phyloP scores from a whole-genome alignment of 345 rosid genomes.

The Xanthoceras sorbifolium region DNA sequence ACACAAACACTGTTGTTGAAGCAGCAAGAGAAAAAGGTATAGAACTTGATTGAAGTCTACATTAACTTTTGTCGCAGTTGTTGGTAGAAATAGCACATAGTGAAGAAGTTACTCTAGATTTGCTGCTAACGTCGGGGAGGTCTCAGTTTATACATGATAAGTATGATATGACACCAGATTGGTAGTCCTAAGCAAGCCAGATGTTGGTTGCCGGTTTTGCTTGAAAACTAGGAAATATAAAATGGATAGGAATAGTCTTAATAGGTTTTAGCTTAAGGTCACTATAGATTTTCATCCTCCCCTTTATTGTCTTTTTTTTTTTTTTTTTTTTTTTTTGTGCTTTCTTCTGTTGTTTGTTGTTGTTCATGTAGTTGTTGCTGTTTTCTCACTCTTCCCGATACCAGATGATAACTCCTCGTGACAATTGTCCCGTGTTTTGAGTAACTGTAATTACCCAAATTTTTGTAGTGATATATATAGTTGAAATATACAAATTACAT shows the following conservation, averaged over 20 bases:
- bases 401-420: background rate
- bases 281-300: background rate
- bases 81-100: slow-evolving; percentile 21
- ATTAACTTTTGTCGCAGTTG: background rate
- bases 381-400: background rate
- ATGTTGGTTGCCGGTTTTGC: slow-evolving; percentile 18
- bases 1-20: slow-evolving; percentile 38
- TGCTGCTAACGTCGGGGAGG: background rate
- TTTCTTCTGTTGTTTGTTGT: background rate
- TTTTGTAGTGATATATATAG: slow-evolving; percentile 7
- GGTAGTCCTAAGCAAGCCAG: background rate
- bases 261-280: slow-evolving; percentile 16
- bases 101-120: slow-evolving; percentile 16
- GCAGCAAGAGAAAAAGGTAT: slow-evolving; percentile 71
- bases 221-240: slow-evolving; percentile 23
- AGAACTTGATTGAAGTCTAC: slow-evolving; percentile 31
- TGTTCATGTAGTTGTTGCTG: background rate
- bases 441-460: slow-evolving; percentile 20
- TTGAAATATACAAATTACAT: background rate
- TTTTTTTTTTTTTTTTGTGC: background rate
- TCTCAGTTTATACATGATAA: slow-evolving; percentile 2
- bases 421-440: background rate
- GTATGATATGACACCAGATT: background rate
- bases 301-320: background rate
- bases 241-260: slow-evolving; percentile 23